Percentiles rank a stretch among this genome's conserved stretches.
Evolutionary conservation across 1,284 basidiomycete genomes (phyloP).

Genomic region (Cystobasidium slooffiae): DNA sequence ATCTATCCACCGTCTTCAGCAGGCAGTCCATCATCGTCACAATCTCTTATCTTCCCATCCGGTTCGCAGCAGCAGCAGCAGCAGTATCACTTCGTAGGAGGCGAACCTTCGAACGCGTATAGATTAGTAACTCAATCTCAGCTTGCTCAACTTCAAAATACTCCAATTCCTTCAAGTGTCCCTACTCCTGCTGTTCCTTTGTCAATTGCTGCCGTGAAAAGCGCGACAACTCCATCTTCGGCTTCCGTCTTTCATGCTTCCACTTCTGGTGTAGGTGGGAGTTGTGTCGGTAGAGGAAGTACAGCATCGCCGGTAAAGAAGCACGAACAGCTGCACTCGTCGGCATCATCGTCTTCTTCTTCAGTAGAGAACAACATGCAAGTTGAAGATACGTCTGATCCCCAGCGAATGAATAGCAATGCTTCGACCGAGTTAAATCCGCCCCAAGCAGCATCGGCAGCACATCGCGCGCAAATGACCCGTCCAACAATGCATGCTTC

Average conservation of each 20-base stretch:
- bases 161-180: conserved; percentile 4
- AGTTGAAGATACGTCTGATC: no score
- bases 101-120: conserved; percentile 11
- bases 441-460: no score
- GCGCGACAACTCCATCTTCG: not conserved
- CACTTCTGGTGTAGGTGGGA: not conserved
- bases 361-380: no score
- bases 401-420: no score
- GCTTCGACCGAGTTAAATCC: no score
- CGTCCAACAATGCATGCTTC: no score
- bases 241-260: not conserved
- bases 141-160: conserved; percentile 6
- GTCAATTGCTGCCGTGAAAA: not conserved
- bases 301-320: no score
- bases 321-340: no score
- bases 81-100: conserved; percentile 2
- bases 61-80: not conserved
- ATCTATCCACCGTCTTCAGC: not conserved
- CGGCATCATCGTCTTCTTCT: no score
- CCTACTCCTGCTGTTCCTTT: not conserved
- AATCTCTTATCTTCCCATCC: not conserved
- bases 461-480: no score
- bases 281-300: no score
- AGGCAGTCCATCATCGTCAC: not conserved
- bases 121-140: conserved; percentile 9